Base-by-base conservation (phyloP, 2,329 filamentous ascomycete genomes). In the Clarireedia sp. region DNA sequence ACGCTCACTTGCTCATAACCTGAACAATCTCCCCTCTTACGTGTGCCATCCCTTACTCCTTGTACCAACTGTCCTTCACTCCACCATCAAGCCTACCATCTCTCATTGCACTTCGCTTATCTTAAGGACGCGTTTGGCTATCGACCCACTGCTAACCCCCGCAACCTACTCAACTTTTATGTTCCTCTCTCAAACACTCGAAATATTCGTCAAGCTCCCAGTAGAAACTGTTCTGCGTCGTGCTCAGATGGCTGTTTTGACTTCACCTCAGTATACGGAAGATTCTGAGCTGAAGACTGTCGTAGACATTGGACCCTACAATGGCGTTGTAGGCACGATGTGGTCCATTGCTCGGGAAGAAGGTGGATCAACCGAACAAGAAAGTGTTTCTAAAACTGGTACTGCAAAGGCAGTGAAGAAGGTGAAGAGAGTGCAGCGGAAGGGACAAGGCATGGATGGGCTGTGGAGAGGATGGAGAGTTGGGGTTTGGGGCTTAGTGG, bases 141-240 rank as follows among this genome's bases (percentile, higher is more conserved):
- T 97, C 64, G 90, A 96, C 69, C 88, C 87, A 23, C 80, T 94
- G 55, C 74, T 86, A 29, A 90, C 89, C 5, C 91, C 94, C 0
- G 83, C 84, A 44, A 81, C 87, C 14, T 97, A 95, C 75, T 89
- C 86, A 19, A 69, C 96, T 46, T 83, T 84, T 66, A 89, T 89
- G 52, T 96, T 97, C 72, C 77, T 89, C 62, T 83, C 89, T 14
- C 90, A 89, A 2, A 84, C 85, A 0, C 78, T 83, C 2, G 91
- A 95, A 48, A 80, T 97, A 33, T 87, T 94, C 64, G 72, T 96
- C 62, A 91, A 92, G 66, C 81, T 97, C 12, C 94, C 94, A 0
- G 76, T 97, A 4, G 94, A 99, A 72, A 97, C 92, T 0, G 87
- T 96, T 16, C 79, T 97, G 7, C 85, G 94, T 48, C 83, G 94